Conservation (phyloP, 352 stramenopile genomes). For the Pythium scleroteichum region DNA sequence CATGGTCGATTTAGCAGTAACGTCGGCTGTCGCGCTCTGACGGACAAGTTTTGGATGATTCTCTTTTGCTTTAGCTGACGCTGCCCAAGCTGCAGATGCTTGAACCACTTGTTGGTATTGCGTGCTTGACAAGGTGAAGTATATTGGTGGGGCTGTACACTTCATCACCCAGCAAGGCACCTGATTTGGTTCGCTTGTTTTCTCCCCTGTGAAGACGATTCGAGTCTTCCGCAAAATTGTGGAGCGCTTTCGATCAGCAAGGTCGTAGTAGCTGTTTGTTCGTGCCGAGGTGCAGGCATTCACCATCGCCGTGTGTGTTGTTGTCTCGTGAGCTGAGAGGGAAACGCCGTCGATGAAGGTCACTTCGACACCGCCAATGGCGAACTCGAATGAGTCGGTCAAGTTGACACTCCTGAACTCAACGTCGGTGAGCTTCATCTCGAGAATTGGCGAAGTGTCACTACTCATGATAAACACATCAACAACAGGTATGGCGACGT, state of each 20-base stretch:
- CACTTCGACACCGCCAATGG: conserved; percentile 55
- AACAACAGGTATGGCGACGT: conserved; percentile 57
- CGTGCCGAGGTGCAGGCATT: neutral
- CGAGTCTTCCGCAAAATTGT: conserved; percentile 61
- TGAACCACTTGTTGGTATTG: conserved; percentile 73
- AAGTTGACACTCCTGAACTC: conserved; percentile 55
- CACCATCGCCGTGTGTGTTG: neutral
- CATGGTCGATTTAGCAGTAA: neutral
- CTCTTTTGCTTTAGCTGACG: conserved; percentile 25
- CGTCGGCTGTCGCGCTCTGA: conserved; percentile 14
- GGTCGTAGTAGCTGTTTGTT: conserved; percentile 37
- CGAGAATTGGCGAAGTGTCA: conserved; percentile 61
- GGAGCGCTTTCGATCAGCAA: conserved; percentile 47
- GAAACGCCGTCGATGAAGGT: conserved; percentile 56
- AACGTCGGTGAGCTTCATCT: conserved; percentile 53
- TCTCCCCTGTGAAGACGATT: conserved; percentile 65
- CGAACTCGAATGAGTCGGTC: conserved; percentile 56
- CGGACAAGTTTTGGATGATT: conserved; percentile 16
- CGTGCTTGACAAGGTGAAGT: conserved; percentile 63
- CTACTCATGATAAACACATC: conserved; percentile 67
- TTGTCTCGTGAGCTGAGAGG: neutral
- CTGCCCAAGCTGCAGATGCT: conserved; percentile 57
- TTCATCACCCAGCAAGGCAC: conserved; percentile 60
- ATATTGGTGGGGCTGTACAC: conserved; percentile 69
- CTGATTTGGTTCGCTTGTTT: conserved; percentile 39